phyloP scores from a whole-genome alignment of 2,329 filamentous ascomycete species.

The Trichoderma arundinaceum region DNA sequence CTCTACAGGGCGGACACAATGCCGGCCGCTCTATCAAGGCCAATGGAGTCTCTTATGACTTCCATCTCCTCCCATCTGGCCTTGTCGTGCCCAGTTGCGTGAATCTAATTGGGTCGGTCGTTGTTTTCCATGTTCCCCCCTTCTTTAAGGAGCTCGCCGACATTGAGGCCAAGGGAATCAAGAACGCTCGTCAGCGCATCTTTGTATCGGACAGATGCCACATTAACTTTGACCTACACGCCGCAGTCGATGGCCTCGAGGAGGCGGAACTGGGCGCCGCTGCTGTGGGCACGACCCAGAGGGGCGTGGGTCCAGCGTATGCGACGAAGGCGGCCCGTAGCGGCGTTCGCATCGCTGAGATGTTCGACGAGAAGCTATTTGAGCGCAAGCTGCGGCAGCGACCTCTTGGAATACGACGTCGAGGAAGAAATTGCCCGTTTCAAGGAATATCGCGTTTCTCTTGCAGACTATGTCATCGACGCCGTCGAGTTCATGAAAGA shows the following conservation, averaged over 20 bases:
- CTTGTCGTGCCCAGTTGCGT: slow-evolving; percentile 40
- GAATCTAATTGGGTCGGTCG: slow-evolving; percentile 72
- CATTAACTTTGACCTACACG: slow-evolving; percentile 60
- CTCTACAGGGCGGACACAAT: background rate
- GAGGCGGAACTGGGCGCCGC: too few species aligned
- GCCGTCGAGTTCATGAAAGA: too few species aligned
- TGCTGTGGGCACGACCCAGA: too few species aligned
- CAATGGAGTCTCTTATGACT: background rate
- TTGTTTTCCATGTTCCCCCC: slow-evolving; percentile 64
- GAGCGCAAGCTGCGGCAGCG: slow-evolving; percentile 68
- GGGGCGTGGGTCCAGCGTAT: too few species aligned
- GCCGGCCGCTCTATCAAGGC: background rate
- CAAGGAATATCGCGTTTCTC: slow-evolving; percentile 58
- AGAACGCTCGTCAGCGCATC: slow-evolving; percentile 54
- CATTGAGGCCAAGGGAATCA: slow-evolving; percentile 47
- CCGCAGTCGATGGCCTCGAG: slow-evolving; percentile 71
- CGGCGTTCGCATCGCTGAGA: too few species aligned
- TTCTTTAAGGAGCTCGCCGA: slow-evolving; percentile 51
- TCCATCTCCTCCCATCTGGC: background rate
- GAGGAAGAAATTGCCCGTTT: slow-evolving; percentile 72
- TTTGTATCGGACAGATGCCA: slow-evolving; percentile 67
- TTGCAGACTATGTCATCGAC: too few species aligned
- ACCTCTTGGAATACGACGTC: slow-evolving; percentile 67
- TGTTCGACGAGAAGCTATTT: slow-evolving; percentile 56
- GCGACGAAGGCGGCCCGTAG: too few species aligned